Conservation (phyloP, 148 eudicot species). For the Dianthus caryophyllus region DNA sequence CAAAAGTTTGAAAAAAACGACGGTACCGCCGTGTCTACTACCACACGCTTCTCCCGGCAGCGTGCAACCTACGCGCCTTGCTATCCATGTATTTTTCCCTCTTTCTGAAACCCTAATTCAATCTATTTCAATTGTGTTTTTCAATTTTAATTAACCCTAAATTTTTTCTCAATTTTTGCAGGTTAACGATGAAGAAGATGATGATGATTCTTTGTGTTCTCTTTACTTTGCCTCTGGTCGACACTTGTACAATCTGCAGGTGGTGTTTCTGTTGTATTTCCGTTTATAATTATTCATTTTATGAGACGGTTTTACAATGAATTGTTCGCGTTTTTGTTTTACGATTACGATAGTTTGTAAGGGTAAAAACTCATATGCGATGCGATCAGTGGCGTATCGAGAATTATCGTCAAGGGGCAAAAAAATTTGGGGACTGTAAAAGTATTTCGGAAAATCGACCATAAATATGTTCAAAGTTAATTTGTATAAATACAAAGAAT, state of each 20-base stretch:
- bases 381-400: no score
- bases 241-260: conserved; percentile 45
- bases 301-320: no score
- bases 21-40: conserved; percentile 37
- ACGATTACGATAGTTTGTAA: no score
- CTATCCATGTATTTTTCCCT: conserved; percentile 36
- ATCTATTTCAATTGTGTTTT: neutral
- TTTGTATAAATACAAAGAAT: no score
- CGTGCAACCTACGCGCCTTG: conserved; percentile 61
- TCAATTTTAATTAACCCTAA: neutral
- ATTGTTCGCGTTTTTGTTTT: no score
- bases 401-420: no score
- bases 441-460: no score
- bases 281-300: no score
- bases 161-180: conserved; percentile 19
- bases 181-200: conserved; percentile 30
- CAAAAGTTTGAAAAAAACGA: conserved; percentile 40
- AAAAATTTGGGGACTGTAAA: no score
- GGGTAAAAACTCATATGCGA: no score
- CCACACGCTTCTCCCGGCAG: conserved; percentile 55
- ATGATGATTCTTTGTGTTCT: conserved; percentile 33
- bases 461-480: no score
- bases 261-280: neutral
- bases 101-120: conserved; percentile 4
- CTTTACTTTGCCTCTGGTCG: conserved; percentile 60